These are phyloP conservation scores for Periconia sp. DNA, from an alignment of 2,329 filamentous ascomycete genomes.

Conservation along the genomic window DNA sequence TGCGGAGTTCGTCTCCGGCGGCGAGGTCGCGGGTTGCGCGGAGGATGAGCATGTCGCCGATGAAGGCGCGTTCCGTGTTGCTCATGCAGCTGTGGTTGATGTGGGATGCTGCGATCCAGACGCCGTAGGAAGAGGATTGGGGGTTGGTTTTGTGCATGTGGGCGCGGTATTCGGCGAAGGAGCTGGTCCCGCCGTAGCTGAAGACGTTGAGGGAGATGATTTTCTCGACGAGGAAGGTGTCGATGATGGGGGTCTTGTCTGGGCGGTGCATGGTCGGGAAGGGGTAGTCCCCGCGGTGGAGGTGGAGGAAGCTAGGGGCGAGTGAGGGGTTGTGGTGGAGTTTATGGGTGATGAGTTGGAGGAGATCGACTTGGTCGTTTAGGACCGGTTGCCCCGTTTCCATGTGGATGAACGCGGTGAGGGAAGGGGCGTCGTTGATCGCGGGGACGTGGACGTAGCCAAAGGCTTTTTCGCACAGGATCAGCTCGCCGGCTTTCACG, in stretches of 20 bases:
- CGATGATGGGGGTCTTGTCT: slow-evolving; percentile 48
- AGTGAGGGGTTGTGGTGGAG: slow-evolving; percentile 46
- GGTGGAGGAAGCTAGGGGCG: slow-evolving; percentile 35
- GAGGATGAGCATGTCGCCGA: slow-evolving; percentile 44
- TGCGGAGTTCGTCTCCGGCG: slow-evolving; percentile 15
- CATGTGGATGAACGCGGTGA: slow-evolving; percentile 43
- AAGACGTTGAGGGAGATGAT: slow-evolving; percentile 52
- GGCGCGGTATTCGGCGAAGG: slow-evolving; percentile 12
- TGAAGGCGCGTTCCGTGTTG: slow-evolving; percentile 41
- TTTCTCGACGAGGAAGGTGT: slow-evolving; percentile 52
- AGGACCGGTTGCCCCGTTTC: slow-evolving; percentile 32
- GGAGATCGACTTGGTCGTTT: slow-evolving; percentile 47
- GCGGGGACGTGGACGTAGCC: slow-evolving; percentile 40
- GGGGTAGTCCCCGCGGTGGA: slow-evolving; percentile 44
- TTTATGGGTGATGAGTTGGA: slow-evolving; percentile 49
- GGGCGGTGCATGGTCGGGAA: slow-evolving; percentile 18
- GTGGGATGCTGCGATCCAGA: slow-evolving; percentile 46
- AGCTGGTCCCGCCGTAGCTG: slow-evolving; percentile 23
- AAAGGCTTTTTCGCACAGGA: slow-evolving; percentile 58
- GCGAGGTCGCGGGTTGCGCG: slow-evolving; percentile 41
- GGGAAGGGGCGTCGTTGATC: slow-evolving; percentile 5
- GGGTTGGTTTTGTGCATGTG: slow-evolving; percentile 10
- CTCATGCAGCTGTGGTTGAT: slow-evolving; percentile 49
- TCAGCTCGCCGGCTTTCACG: slow-evolving; percentile 36
- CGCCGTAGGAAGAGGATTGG: slow-evolving; percentile 25